Base-by-base conservation (phyloP, 2,329 filamentous ascomycete species). In the Aspergillus flavus region DNA sequence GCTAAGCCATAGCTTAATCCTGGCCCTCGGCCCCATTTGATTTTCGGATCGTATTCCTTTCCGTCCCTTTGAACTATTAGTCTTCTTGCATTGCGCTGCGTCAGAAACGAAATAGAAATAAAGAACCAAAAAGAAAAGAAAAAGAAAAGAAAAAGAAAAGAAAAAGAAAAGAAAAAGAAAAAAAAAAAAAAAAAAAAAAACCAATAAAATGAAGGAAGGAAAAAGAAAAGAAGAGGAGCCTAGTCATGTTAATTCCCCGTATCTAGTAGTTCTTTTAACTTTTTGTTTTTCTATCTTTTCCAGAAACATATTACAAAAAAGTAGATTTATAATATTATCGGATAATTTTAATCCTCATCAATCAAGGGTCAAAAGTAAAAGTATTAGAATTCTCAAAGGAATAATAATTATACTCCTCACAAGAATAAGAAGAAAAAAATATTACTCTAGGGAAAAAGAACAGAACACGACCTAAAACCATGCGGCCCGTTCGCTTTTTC, bases 1-100 rank as follows among this genome's bases (percentile, higher is more conserved):
- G 23, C 45, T 26, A 59, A 23, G 21, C 43, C 46, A 53, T 59
- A 59, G 57, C 57, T 59, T 59, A 59, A 59, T 59, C 57, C 46
- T 52, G 45, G 57, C 12, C 57, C 26, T 36, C 28, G 32, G 57
- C 46, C 48, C 46, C 30, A 59, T 59, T 23, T 46, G 16, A 41
- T 41, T 41, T 41, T 41, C 39, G 39, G n/a, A 43, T 59, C 57
- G 57, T 59, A 59, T 52, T 39, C n/a, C 50, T 26, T n/a, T 34
- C 11, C 52, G 16, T 32, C 16, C 45, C 12, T 28, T 26, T 48
- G 12, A 48, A 26, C 12, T 26, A 48, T 46, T 23, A 46, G 21
- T 48, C 21, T 14, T 3, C 6, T 28, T 28, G 45, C 28, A n/a
- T 32, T 52, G 28, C 28, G 16, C 28, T 21, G 16, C 12, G 19